These are phyloP conservation scores for Hemileccinum impolitum DNA, from an alignment of 768 basidiomycete genomes.

Conservation along the genomic window DNA sequence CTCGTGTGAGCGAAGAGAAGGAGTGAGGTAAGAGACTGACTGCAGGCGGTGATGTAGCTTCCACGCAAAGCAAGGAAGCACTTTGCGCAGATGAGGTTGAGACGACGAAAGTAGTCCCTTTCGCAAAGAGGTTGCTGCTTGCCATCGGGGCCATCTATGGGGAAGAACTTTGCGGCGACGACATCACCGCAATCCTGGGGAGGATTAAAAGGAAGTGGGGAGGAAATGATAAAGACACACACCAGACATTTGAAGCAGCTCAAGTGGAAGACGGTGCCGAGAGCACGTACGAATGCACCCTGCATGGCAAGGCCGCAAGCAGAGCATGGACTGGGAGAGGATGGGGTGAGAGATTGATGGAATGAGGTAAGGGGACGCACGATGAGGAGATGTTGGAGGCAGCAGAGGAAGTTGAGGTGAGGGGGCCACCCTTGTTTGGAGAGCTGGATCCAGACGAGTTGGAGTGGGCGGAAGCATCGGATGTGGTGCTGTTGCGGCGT, in stretches of 20 bases:
- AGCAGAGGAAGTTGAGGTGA: conserved; percentile 50
- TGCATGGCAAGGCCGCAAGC: conserved; percentile 82
- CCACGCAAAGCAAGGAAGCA: conserved; percentile 92
- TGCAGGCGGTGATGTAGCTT: conserved; percentile 99
- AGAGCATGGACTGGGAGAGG: conserved; percentile 55
- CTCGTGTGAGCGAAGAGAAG: conserved; percentile 12
- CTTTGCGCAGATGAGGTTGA: conserved; percentile 95
- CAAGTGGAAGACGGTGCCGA: conserved; percentile 92
- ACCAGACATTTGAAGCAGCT: conserved; percentile 99
- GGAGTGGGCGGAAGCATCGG: conserved; percentile 54
- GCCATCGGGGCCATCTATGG: conserved; percentile 88
- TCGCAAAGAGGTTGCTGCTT: conserved; percentile 96
- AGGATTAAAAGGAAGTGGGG: conserved; percentile 1
- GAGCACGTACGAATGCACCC: conserved; percentile 93
- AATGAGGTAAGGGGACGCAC: conserved; percentile 40
- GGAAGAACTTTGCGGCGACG: conserved; percentile 98
- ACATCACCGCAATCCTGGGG: conserved; percentile 90
- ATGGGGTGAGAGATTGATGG: conserved; percentile 5
- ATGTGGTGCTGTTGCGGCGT: conserved; percentile 45
- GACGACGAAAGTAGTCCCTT: conserved; percentile 93
- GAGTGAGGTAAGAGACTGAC: conserved; percentile 47
- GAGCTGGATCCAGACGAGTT: conserved; percentile 46
- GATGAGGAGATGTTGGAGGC: conserved; percentile 57
- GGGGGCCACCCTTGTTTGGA: conserved; percentile 40
- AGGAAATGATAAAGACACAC: conserved; percentile 28